phyloP scores from a whole-genome alignment of 176 grass and related monocot genomes.

The Alloteropsis semialata region DNA sequence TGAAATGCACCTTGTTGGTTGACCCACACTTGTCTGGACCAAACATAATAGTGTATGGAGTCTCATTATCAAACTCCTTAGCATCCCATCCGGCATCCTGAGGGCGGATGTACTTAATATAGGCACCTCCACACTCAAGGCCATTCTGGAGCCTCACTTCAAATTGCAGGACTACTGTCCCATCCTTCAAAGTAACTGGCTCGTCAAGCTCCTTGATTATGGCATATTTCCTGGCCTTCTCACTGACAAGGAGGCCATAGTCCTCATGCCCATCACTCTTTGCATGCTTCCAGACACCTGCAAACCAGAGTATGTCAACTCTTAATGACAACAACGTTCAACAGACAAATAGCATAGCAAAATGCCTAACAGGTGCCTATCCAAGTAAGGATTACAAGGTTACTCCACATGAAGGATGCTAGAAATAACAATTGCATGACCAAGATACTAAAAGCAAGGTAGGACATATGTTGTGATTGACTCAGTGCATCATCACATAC shows the following conservation, averaged over 20 bases:
- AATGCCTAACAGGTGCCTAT: not conserved
- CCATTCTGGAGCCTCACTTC: slow-evolving; percentile 93
- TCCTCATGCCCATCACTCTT: slow-evolving; percentile 98
- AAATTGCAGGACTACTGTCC: slow-evolving; percentile 71
- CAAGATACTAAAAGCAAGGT: not conserved
- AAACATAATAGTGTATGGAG: slow-evolving; percentile 98
- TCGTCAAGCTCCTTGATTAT: slow-evolving; percentile 86
- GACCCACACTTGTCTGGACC: slow-evolving; percentile 98
- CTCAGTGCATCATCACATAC: not conserved
- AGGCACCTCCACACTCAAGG: slow-evolving; percentile 94
- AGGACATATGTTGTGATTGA: not conserved
- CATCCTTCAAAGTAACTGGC: slow-evolving; percentile 72
- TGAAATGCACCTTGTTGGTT: slow-evolving; percentile 99
- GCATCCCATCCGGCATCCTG: slow-evolving; percentile 66
- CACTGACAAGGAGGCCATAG: slow-evolving; percentile 84
- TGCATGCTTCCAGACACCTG: slow-evolving; percentile 86
- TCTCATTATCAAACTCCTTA: slow-evolving; percentile 90
- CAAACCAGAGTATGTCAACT: not conserved
- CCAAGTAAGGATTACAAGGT: not conserved
- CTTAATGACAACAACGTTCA: not conserved
- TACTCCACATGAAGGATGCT: not conserved
- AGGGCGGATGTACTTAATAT: slow-evolving; percentile 83
- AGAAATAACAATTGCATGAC: not conserved
- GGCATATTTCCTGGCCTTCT: slow-evolving; percentile 83
- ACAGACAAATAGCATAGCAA: not conserved